phyloP scores from a whole-genome alignment of 176 grass and related monocot genomes.

The Rhynchospora breviuscula region DNA sequence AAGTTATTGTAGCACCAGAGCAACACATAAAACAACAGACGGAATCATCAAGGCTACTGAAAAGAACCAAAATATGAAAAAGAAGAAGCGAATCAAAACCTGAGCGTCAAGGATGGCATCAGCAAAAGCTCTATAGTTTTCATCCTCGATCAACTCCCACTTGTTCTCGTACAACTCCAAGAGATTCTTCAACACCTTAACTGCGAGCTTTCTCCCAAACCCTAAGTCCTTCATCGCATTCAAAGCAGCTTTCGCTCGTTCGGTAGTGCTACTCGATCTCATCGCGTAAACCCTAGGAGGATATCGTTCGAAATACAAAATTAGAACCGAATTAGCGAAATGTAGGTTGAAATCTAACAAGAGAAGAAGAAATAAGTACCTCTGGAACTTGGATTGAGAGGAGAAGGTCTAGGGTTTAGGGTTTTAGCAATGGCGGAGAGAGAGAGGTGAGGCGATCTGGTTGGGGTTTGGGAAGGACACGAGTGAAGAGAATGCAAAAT shows the following conservation, averaged over 20 bases:
- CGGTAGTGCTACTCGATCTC: not conserved
- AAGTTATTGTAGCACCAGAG: not conserved
- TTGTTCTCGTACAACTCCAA: conserved; percentile 35
- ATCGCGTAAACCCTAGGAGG: conserved; percentile 21
- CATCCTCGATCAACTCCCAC: conserved; percentile 70
- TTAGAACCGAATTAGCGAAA: not conserved
- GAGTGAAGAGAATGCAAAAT: not conserved
- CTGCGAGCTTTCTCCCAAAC: conserved; percentile 26
- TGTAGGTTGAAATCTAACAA: not conserved
- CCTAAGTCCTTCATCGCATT: conserved; percentile 49
- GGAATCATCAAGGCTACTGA: not conserved
- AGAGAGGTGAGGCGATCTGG: not conserved
- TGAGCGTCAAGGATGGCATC: conserved; percentile 45
- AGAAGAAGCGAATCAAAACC: not conserved
- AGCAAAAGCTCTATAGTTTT: conserved; percentile 42
- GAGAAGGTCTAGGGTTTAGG: not conserved
- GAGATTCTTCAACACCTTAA: conserved; percentile 43
- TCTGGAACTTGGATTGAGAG: not conserved
- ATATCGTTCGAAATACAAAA: not conserved
- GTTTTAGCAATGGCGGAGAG: conserved; percentile 3
- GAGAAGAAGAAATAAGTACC: not conserved
- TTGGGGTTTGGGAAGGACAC: not conserved
- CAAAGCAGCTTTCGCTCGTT: conserved; percentile 28
- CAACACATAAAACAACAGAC: not conserved
- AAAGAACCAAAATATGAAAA: not conserved